These are phyloP conservation scores for Aspergillus funiculosus DNA, from an alignment of 495 filamentous ascomycete species.

Conservation along the genomic window DNA sequence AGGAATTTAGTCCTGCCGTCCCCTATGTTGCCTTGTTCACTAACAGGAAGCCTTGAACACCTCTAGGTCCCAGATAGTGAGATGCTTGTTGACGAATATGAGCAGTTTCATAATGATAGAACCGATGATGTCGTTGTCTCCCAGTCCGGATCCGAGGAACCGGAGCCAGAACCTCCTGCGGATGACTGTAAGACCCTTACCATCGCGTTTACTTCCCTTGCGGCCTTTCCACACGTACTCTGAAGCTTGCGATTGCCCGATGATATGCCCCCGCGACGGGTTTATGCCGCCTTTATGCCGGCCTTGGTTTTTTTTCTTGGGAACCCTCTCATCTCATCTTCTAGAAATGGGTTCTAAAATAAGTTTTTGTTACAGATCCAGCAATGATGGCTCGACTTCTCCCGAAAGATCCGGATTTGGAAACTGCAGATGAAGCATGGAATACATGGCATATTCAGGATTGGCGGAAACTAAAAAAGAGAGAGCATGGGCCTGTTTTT, in stretches of 20 bases:
- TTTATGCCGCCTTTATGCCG: neutral
- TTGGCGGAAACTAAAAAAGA: constrained; percentile 68
- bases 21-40: too few relatives aligned
- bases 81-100: constrained; percentile 68
- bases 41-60: constrained; percentile 5
- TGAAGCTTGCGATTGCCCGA: neutral
- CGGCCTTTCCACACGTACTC: neutral
- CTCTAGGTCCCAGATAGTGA: constrained; percentile 45
- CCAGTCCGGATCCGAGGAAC: constrained; percentile 54
- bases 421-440: constrained; percentile 60
- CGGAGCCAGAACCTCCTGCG: constrained; percentile 52
- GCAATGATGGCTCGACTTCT: constrained; percentile 79
- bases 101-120: constrained; percentile 69
- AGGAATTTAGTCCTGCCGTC: too few relatives aligned
- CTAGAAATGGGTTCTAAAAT: constrained; percentile 16
- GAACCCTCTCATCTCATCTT: neutral
- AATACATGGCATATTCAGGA: constrained; percentile 81
- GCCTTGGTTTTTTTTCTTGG: neutral
- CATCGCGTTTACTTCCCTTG: constrained; percentile 2
- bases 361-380: constrained; percentile 50
- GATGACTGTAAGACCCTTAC: constrained; percentile 60
- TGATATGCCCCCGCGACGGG: constrained; percentile 15
- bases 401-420: constrained; percentile 65
- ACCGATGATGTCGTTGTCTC: constrained; percentile 81
- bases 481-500: constrained; percentile 83